Conservation (phyloP, 495 filamentous ascomycete genomes). For the Penicillium nucicola region DNA sequence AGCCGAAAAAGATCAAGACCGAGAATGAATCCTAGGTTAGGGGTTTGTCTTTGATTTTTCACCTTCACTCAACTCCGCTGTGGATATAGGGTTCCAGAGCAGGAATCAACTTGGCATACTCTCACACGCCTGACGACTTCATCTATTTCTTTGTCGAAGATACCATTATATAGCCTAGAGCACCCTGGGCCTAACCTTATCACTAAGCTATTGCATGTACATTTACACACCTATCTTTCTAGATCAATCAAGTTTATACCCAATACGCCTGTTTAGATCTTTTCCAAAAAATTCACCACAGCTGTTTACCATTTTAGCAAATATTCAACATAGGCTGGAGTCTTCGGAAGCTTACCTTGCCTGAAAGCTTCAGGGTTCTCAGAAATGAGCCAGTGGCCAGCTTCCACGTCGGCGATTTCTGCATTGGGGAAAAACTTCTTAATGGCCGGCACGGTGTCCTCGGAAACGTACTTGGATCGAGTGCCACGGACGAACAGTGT, state of each 20-base stretch:
- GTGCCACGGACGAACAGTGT: constrained; percentile 84
- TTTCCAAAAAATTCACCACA: constrained; percentile 39
- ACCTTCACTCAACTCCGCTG: no score
- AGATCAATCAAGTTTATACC: no score
- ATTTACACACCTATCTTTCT: background rate
- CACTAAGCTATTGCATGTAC: background rate
- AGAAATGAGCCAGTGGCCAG: constrained; percentile 92
- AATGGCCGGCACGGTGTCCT: constrained; percentile 82
- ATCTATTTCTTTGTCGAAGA: background rate
- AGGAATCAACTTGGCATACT: no score
- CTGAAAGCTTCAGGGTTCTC: constrained; percentile 88
- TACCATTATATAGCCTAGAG: background rate
- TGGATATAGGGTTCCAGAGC: no score
- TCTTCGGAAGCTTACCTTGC: constrained; percentile 54
- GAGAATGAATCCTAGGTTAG: no score
- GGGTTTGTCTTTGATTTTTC: no score
- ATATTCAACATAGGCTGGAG: background rate
- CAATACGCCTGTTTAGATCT: background rate
- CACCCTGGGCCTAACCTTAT: no score
- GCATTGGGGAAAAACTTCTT: constrained; percentile 89
- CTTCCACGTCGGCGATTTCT: constrained; percentile 73
- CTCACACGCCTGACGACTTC: background rate
- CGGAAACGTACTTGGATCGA: constrained; percentile 77
- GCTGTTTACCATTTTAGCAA: constrained; percentile 25
- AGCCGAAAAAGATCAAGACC: background rate